Base-by-base conservation (phyloP, 2,329 filamentous ascomycete genomes). In the Cytospora mali region DNA sequence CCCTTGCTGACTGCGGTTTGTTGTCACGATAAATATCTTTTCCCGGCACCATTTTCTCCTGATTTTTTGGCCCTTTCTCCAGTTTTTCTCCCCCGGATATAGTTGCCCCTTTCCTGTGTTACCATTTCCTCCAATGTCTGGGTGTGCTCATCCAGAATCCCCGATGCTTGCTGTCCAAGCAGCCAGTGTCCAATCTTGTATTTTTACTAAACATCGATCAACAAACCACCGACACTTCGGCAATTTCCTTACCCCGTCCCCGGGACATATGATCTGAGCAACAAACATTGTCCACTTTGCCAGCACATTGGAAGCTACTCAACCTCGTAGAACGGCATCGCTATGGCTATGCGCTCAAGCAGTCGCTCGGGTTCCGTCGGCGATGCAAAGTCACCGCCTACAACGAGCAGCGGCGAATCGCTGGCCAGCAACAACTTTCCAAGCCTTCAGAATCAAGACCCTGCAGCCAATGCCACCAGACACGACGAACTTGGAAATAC, bases 221-320 rank as follows among this genome's bases (percentile, higher is more conserved):
- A n/a, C n/a, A n/a, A n/a, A n/a, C n/a, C n/a, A n/a, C 57, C 49
- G 57, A 59, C 33, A 53, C 31, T 53, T 59, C 33, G 57, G 57
- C 57, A n/a, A 46, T 11, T 49, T 39, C 46, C 49, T 33, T 27
- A 9, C 48, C 23, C 11, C 23, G 48, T 28, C 4, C 29, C 27
- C 29, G 49, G 46, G 49, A 18, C 35, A 46, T 59, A 53, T 59
- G 13, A 28, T 25, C 18, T 42, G 5, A 23, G 57, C 27, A 31
- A 31, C 42, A 46, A 13, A 1, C 16, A 7, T 21, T n/a, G n/a
- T 18, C 39, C 39, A 18, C 42, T 18, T 46, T 21, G 10, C 21
- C 9, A 11, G 7, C 42, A 46, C 42, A 46, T 10, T n/a, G 21
- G 11, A n/a, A 23, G n/a, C 10, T 23, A n/a, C 42, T 13, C 42